Evolutionary conservation across 768 basidiomycete species (phyloP).

Genomic region (Phaffia australis): DNA sequence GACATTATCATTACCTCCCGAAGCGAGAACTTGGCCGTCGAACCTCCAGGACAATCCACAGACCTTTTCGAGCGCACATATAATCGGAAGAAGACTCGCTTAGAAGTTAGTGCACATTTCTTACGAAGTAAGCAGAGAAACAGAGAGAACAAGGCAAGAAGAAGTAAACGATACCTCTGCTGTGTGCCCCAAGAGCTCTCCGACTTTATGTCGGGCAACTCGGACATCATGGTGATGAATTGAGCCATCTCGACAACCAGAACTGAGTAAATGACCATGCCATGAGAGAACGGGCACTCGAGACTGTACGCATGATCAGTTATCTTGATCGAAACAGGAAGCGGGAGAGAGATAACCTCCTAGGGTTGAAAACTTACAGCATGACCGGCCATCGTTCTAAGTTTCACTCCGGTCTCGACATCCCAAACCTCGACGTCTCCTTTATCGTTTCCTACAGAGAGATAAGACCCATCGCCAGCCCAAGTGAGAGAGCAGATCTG

Average conservation of each 20-base stretch:
- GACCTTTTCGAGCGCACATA: not conserved
- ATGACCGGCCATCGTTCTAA: conserved; percentile 86
- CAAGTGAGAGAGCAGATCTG: conserved; percentile 37
- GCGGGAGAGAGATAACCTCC: not conserved
- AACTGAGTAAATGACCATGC: conserved; percentile 73
- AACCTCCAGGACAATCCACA: conserved; percentile 42
- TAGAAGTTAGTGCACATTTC: not conserved
- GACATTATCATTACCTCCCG: conserved; percentile 94
- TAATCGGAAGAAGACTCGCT: not conserved
- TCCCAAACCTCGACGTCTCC: conserved; percentile 97
- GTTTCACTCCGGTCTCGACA: conserved; percentile 59
- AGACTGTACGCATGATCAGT: conserved; percentile 36
- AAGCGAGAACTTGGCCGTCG: conserved; percentile 49
- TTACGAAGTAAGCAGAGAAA: not conserved
- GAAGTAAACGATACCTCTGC: conserved; percentile 54
- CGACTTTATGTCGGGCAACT: conserved; percentile 72
- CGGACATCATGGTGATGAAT: conserved; percentile 97
- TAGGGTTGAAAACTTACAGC: conserved; percentile 22
- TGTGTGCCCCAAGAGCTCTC: conserved; percentile 76
- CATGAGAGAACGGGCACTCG: conserved; percentile 79
- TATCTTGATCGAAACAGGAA: not conserved
- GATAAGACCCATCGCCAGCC: conserved; percentile 48
- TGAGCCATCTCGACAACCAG: conserved; percentile 84
- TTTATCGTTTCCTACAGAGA: conserved; percentile 66
- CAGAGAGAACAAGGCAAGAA: not conserved